Evolutionary conservation across 148 eudicot species (phyloP).

Genomic region (Fagopyrum esculentum): DNA sequence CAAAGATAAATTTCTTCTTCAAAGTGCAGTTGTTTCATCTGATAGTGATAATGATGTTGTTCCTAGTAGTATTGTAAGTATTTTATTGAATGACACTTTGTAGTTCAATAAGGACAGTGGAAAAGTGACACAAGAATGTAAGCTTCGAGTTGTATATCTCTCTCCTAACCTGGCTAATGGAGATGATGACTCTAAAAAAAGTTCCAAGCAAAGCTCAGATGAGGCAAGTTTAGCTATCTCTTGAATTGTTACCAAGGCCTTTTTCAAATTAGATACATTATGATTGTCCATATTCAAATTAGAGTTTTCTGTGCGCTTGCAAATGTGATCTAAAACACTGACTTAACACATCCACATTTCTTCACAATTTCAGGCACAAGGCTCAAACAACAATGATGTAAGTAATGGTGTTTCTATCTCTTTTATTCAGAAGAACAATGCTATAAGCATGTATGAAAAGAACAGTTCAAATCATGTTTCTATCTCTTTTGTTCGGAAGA

Average conservation of each 20-base stretch:
- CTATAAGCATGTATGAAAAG: not conserved
- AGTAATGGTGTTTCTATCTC: not conserved
- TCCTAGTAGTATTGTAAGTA: conserved; percentile 66
- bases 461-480: not conserved
- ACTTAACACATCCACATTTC: not conserved
- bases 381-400: conserved; percentile 8
- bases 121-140: conserved; percentile 60
- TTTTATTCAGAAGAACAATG: not conserved
- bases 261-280: not conserved
- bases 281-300: not conserved
- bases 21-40: conserved; percentile 48
- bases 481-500: not conserved
- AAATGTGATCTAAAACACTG: not conserved
- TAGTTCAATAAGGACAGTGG: too few relatives aligned
- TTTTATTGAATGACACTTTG: too few relatives aligned
- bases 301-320: not conserved
- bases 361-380: not conserved
- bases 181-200: conserved; percentile 33
- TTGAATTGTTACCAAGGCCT: not conserved
- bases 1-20: too few relatives aligned
- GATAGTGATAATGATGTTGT: conserved; percentile 62
- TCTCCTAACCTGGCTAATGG: conserved; percentile 29
- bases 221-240: conserved; percentile 39
- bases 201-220: conserved; percentile 31
- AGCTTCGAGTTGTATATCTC: conserved; percentile 64